Base-by-base conservation (phyloP, 768 basidiomycete genomes). In the Scleroderma citrinum region DNA sequence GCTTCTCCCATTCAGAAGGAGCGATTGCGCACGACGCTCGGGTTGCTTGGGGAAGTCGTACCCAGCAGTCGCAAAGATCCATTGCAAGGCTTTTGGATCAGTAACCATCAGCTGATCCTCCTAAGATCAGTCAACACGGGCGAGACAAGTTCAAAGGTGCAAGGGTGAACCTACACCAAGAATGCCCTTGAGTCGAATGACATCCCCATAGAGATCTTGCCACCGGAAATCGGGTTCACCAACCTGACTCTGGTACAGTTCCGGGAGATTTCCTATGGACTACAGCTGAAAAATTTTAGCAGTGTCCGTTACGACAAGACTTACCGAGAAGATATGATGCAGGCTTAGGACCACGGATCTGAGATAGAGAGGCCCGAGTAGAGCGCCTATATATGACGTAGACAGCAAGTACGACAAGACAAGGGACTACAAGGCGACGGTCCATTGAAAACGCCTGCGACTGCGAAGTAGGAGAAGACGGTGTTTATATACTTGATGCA, bases 61-160 rank as follows among this genome's bases (percentile, higher is more conserved):
- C 2, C 66, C 71, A 3, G 71, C 66, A 2, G 72, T 72, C 24
- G 70, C 68, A 51, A 72, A 69, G 32, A 78, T 66, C 45, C 56
- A 56, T 32, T 61, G 65, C 0, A 69, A 37, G 6, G 75, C 76
- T 53, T 79, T 78, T 5, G 75, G 70, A 57, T 80, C 77, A 5
- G 73, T 62, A 3, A 78, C 54, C 30, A 76, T 56, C 16, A 78
- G 70, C 23, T 70, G 64, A 48, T 77, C 70, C 53, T 69, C 70
- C 76, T 76, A 46, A 14, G 36, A 43, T 39, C 23, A 20, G 44
- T 19, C 54, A 50, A 17, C 29, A 34, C n/a, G 44, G 32, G 19
- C 32, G 62, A 62, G 51, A 42, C 19, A 29, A 16, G 7, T 8
- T 17, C 24, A 41, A 48, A 35, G 8, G 14, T 12, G 12, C 3